phyloP scores from a whole-genome alignment of 495 filamentous ascomycete species.

The Trichoderma reesei region DNA sequence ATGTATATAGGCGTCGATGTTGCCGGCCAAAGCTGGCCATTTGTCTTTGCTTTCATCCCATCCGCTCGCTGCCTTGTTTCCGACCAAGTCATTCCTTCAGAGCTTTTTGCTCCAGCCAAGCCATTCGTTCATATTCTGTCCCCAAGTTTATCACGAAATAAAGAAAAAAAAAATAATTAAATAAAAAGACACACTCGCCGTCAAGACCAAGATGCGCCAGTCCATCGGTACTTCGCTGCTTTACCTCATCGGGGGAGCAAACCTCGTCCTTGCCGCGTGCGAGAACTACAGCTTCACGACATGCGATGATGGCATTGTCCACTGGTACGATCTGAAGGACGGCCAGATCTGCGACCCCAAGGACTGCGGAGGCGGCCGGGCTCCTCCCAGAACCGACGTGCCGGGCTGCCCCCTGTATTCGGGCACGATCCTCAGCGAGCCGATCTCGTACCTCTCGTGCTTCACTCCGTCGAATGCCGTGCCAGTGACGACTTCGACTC shows the following conservation, averaged over 20 bases:
- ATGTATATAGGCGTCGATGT: no score
- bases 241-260: background rate
- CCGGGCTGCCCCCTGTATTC: conserved; percentile 40
- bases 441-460: background rate
- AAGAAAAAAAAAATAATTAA: background rate
- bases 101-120: background rate
- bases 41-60: background rate
- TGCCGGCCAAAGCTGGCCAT: no score
- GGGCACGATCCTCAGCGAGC: background rate
- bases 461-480: background rate
- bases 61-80: no score
- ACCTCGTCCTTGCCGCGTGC: background rate
- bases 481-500: background rate
- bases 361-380: conserved; percentile 57
- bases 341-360: conserved; percentile 52
- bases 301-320: conserved; percentile 33
- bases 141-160: background rate
- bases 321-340: conserved; percentile 43
- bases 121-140: background rate
- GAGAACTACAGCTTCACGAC: conserved; percentile 11
- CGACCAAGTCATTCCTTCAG: background rate
- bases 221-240: background rate
- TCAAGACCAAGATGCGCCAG: background rate
- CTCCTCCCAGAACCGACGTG: conserved; percentile 48
- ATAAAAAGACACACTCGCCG: no score